Evolutionary conservation across 352 stramenopile species (phyloP).

Genomic region (Elongisporangium senticosum): DNA sequence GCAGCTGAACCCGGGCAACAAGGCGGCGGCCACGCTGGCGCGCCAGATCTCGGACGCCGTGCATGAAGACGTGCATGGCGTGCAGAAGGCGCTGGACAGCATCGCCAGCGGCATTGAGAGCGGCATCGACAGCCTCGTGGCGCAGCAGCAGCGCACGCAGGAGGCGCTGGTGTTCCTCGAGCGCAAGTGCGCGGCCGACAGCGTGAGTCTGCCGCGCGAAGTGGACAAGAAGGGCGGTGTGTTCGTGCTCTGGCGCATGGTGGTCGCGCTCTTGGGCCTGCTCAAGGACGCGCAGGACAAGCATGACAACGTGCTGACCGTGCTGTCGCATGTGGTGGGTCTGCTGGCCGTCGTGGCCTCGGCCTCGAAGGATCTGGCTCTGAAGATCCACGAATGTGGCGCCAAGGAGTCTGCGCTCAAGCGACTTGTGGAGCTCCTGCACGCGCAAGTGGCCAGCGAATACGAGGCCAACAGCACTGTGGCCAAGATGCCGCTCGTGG

Average conservation of each 20-base stretch:
- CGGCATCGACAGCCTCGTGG: slow-evolving; percentile 14
- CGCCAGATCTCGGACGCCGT: slow-evolving; percentile 73
- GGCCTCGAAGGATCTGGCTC: slow-evolving; percentile 42
- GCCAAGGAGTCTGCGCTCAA: slow-evolving; percentile 7
- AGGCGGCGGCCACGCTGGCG: slow-evolving; percentile 57
- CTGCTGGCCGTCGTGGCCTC: slow-evolving; percentile 56
- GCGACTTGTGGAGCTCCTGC: slow-evolving; percentile 32
- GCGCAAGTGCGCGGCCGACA: slow-evolving; percentile 61
- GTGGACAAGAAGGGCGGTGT: slow-evolving; percentile 54
- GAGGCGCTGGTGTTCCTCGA: slow-evolving; percentile 74
- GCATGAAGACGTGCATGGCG: slow-evolving; percentile 62
- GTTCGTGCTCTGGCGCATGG: slow-evolving; percentile 42
- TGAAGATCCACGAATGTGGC: slow-evolving; percentile 7
- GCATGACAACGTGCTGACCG: slow-evolving; percentile 10
- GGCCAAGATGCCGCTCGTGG: slow-evolving; percentile 23
- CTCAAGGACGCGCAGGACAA: slow-evolving; percentile 5
- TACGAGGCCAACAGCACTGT: slow-evolving; percentile 22
- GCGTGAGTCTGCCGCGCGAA: slow-evolving; percentile 44
- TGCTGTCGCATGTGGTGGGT: slow-evolving; percentile 43
- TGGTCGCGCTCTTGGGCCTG: slow-evolving; percentile 26
- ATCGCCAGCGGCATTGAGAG: slow-evolving; percentile 25
- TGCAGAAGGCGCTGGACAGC: slow-evolving; percentile 73
- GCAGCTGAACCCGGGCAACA: slow-evolving; percentile 68
- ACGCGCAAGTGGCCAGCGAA: slow-evolving; percentile 44
- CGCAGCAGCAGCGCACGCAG: slow-evolving; percentile 32